Evolutionary conservation across 78 protist species (phyloP).

Genomic region (Dictyostelium intermedium): DNA sequence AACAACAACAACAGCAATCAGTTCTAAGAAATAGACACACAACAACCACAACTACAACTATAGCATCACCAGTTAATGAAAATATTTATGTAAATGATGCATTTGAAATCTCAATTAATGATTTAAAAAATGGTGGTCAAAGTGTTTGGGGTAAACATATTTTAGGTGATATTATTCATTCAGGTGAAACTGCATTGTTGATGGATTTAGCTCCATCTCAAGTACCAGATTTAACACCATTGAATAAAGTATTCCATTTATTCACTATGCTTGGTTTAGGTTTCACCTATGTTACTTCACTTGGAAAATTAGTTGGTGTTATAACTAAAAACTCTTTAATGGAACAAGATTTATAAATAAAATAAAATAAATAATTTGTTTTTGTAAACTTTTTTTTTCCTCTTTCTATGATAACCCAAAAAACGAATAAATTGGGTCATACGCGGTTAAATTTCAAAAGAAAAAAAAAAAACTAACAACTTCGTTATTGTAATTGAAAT

Average conservation of each 20-base stretch:
- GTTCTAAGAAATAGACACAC: conserved; percentile 4
- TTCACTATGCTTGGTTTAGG: conserved; percentile 73
- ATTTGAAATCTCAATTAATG: conserved; percentile 1
- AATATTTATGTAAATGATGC: not conserved
- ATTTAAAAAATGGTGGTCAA: conserved; percentile 8
- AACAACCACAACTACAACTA: not conserved
- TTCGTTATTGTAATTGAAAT: too few species aligned
- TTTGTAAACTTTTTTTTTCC: not conserved
- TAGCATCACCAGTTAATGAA: not conserved
- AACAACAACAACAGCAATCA: not conserved
- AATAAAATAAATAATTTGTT: not conserved
- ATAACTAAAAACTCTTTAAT: conserved; percentile 68
- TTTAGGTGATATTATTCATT: conserved; percentile 60
- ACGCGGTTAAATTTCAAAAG: too few species aligned
- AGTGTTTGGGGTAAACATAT: conserved; percentile 40
- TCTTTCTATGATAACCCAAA: too few species aligned
- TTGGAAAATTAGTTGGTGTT: conserved; percentile 74
- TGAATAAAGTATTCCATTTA: conserved; percentile 76
- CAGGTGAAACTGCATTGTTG: conserved; percentile 56
- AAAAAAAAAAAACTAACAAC: too few species aligned
- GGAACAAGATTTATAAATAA: conserved; percentile 37
- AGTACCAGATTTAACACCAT: conserved; percentile 68
- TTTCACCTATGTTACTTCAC: conserved; percentile 64
- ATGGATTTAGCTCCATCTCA: conserved; percentile 78
- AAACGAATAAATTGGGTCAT: too few species aligned